Evolutionary conservation across 2,329 filamentous ascomycete species (phyloP), one percentile per base, ranked within the genome.

Genomic region (Penicillium vulpinum): DNA sequence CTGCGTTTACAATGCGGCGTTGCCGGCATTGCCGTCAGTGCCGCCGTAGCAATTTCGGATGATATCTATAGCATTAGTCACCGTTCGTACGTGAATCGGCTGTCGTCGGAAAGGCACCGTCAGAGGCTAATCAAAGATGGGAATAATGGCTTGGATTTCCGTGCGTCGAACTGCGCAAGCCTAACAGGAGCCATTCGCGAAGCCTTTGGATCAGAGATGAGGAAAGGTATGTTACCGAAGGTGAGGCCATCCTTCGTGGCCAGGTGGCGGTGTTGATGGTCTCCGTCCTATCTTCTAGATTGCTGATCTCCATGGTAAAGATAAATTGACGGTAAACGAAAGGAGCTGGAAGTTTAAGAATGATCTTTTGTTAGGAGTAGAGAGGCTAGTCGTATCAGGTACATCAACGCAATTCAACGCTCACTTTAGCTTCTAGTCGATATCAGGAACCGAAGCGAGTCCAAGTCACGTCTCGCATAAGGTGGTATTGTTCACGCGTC

Each of bases 1-100:
- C 18, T 51, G 59, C 2, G 59, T 63, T 16, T 69, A 56, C 65
- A 67, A 71, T 4, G 58, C 46, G 5, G 67, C 64, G 59, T 71
- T 58, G 15, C 21, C 45, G 45, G 45, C 26, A 58, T 72, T 58
- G 21, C 11, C 28, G 28, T 15, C 26, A 4, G 31, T 26, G 13
- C n/a, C n/a, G 28, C 5, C 39, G n/a, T 43, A 35, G 15, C 11
- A 63, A 55, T 18, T 68, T 21, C 24, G 9, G 22, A 26, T 26
- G 22, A 26, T 6, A 26, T 43, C 1, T 8, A 24, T 43, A 15
- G 15, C 39, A 41, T 41, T 16, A 8, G 22, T 24, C 39, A 43
- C 15, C 22, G 15, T 26, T n/a, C 15, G 22, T 26, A 26, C 9
- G 15, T 26, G 39, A 10, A 43, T 26, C 15, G 8, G 15, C 22